Conservation (phyloP, 2,329 filamentous ascomycete genomes). For the Aureobasidium sp. region DNA sequence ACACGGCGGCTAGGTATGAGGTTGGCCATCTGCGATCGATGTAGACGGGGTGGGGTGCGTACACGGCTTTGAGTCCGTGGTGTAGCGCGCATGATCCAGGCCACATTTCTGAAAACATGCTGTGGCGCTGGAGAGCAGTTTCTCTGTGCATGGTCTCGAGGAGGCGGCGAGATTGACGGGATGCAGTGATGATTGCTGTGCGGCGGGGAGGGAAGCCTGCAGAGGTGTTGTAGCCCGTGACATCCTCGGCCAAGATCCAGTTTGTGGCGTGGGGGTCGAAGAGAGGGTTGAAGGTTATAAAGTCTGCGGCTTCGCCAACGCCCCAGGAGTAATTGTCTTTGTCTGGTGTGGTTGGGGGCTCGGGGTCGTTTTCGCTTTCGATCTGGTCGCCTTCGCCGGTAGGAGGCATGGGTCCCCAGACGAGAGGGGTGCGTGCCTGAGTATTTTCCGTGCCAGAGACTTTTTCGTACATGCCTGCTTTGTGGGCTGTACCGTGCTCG, state of each 20-base stretch:
- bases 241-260: constrained; percentile 65
- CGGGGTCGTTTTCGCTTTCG: constrained; percentile 45
- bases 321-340: constrained; percentile 56
- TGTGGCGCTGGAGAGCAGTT: constrained; percentile 59
- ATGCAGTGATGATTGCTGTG: constrained; percentile 64
- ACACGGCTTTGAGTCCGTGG: constrained; percentile 71
- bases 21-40: constrained; percentile 51
- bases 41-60: constrained; percentile 52
- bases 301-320: constrained; percentile 63
- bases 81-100: constrained; percentile 64
- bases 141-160: constrained; percentile 69
- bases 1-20: constrained; percentile 47
- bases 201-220: constrained; percentile 57
- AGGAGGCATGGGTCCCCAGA: constrained; percentile 43
- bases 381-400: constrained; percentile 37
- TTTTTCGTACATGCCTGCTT: constrained; percentile 38
- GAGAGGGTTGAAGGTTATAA: constrained; percentile 71
- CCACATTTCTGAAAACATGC: constrained; percentile 77
- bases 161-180: constrained; percentile 59
- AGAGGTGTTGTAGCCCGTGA: constrained; percentile 58
- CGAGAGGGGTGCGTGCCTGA: constrained; percentile 33
- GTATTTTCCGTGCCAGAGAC: constrained; percentile 30
- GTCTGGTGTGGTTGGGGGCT: constrained; percentile 51
- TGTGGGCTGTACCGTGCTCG: constrained; percentile 43
- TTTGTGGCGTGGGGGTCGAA: constrained; percentile 65